Conservation (phyloP, 441 rosid genomes). For the Capsella rubella region DNA sequence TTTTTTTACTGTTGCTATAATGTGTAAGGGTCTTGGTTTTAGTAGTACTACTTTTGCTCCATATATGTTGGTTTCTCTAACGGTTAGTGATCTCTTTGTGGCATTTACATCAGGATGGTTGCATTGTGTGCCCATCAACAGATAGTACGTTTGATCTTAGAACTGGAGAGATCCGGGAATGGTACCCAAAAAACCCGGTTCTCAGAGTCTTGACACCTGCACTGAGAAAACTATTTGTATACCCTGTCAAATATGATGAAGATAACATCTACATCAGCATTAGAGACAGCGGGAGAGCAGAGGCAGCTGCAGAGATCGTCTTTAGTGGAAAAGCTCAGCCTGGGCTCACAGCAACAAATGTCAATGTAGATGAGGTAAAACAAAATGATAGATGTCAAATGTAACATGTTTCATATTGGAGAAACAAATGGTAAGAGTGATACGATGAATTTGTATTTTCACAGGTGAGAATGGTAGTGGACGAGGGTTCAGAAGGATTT, state of each 20-base stretch:
- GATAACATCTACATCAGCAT: slow-evolving; percentile 80
- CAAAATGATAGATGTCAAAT: neutral
- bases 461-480: slow-evolving; percentile 92
- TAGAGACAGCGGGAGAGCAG: slow-evolving; percentile 52
- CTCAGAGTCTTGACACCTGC: slow-evolving; percentile 88
- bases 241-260: slow-evolving; percentile 73
- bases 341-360: slow-evolving; percentile 83
- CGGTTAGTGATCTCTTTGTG: neutral
- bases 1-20: neutral
- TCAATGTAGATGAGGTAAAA: slow-evolving; percentile 87
- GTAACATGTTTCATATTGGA: slow-evolving; percentile 4
- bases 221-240: slow-evolving; percentile 65
- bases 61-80: neutral
- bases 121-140: slow-evolving; percentile 89
- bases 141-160: slow-evolving; percentile 87
- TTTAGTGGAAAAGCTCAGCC: slow-evolving; percentile 96
- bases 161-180: slow-evolving; percentile 76
- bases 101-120: slow-evolving; percentile 72
- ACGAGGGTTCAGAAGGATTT: slow-evolving; percentile 71
- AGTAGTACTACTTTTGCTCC: neutral
- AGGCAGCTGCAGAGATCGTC: slow-evolving; percentile 84
- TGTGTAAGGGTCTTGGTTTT: neutral
- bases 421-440: neutral
- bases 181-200: slow-evolving; percentile 94
- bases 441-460: slow-evolving; percentile 32